A percentile compares a stretch with the other conserved stretches of the same genome.
Evolutionary conservation across 225 moss, liverwort and hornwort genomes (phyloP).

Genomic region (Pleurozium schreberi): DNA sequence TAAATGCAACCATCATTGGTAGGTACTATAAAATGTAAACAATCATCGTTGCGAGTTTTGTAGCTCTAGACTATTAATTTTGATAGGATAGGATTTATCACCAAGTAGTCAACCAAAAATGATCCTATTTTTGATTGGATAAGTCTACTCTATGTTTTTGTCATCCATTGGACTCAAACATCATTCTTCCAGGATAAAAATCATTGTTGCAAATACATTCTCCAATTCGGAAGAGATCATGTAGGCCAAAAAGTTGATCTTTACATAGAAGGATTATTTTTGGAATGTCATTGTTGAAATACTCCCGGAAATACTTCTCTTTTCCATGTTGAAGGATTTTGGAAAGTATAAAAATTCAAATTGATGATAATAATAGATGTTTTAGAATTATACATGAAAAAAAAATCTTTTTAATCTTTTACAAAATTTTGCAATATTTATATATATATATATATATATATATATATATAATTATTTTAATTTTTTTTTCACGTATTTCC

Average conservation of each 20-base stretch:
- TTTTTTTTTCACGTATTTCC: too few relatives aligned
- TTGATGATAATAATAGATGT: neutral
- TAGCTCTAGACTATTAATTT: neutral
- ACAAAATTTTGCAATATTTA: neutral
- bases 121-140: neutral
- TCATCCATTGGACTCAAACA: neutral
- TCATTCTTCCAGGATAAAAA: rapidly evolving
- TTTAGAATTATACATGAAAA: rapidly evolving
- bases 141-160: neutral
- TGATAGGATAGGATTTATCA: neutral
- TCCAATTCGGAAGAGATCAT: neutral
- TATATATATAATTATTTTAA: too few relatives aligned
- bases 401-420: neutral
- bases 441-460: too few relatives aligned
- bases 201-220: neutral
- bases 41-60: neutral
- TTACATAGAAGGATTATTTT: rapidly evolving
- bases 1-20: neutral
- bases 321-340: neutral
- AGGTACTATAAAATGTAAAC: neutral
- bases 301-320: rapidly evolving
- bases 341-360: neutral
- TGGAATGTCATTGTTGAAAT: rapidly evolving
- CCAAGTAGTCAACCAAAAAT: neutral
- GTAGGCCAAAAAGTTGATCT: rapidly evolving